Conservation (phyloP, 805 yeast genomes). For the Lachancea dasiensis region DNA sequence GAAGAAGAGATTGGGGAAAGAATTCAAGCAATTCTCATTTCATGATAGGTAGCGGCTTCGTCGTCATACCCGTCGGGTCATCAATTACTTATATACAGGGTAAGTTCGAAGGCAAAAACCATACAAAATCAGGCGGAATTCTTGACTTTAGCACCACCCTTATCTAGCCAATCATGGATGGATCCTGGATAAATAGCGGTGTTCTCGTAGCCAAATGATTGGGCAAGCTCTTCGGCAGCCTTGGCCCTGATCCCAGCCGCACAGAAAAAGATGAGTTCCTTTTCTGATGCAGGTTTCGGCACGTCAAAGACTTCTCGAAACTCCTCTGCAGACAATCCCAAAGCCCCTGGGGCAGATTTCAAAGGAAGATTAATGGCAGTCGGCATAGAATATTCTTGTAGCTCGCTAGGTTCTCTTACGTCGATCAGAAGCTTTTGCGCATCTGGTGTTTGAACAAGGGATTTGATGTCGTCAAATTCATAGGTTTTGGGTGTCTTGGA, state of each 20-base stretch:
- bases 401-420: slow-evolving; percentile 88
- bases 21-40: slow-evolving; percentile 50
- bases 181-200: slow-evolving; percentile 87
- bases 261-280: slow-evolving; percentile 84
- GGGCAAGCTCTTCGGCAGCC: slow-evolving; percentile 87
- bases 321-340: slow-evolving; percentile 71
- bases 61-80: neutral
- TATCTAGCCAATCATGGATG: slow-evolving; percentile 70
- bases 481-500: slow-evolving; percentile 40
- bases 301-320: slow-evolving; percentile 78
- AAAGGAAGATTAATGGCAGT: slow-evolving; percentile 82
- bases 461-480: slow-evolving; percentile 44
- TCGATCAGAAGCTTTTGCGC: slow-evolving; percentile 63
- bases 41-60: slow-evolving; percentile 22
- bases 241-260: slow-evolving; percentile 87
- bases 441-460: slow-evolving; percentile 42
- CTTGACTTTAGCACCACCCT: slow-evolving; percentile 11
- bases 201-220: slow-evolving; percentile 78
- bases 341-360: slow-evolving; percentile 88
- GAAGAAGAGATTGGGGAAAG: slow-evolving; percentile 77
- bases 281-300: slow-evolving; percentile 63
- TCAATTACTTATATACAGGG: slow-evolving; percentile 4
- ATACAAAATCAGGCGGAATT: neutral
- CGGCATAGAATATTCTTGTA: slow-evolving; percentile 68
- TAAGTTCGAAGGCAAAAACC: neutral